phyloP scores from a whole-genome alignment of 1,284 basidiomycete genomes.

The Clitocybe nebularis region DNA sequence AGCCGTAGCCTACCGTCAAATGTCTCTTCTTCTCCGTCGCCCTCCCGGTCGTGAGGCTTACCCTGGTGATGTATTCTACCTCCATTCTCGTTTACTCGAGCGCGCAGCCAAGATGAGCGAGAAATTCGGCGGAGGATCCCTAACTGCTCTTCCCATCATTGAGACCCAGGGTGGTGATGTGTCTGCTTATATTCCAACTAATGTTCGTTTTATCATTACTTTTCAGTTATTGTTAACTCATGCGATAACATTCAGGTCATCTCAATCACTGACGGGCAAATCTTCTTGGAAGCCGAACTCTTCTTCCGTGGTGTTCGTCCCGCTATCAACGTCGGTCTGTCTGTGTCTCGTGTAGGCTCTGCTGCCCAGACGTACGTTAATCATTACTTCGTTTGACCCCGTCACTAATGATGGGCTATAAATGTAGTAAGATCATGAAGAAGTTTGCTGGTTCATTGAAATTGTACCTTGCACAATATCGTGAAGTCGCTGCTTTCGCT shows the following conservation, averaged over 20 bases:
- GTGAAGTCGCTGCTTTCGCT: slow-evolving; percentile 99
- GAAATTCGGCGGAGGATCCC: slow-evolving; percentile 94
- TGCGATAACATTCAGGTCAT: slow-evolving; percentile 62
- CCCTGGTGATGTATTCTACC: slow-evolving; percentile 99
- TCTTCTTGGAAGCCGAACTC: slow-evolving; percentile 99
- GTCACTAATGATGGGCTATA: slow-evolving; percentile 7
- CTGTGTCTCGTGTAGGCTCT: slow-evolving; percentile 99
- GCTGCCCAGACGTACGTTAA: slow-evolving; percentile 90
- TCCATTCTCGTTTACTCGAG: slow-evolving; percentile 99
- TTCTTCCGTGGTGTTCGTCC: slow-evolving; percentile 99
- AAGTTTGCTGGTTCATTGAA: slow-evolving; percentile 99
- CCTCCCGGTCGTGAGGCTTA: slow-evolving; percentile 99
- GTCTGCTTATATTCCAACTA: slow-evolving; percentile 92
- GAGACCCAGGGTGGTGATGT: slow-evolving; percentile 99
- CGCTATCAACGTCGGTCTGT: slow-evolving; percentile 99
- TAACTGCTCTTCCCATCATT: slow-evolving; percentile 98
- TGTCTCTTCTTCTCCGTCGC: slow-evolving; percentile 99
- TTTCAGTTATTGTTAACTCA: slow-evolving; percentile 3
- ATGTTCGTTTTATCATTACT: slow-evolving; percentile 44
- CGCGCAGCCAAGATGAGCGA: slow-evolving; percentile 99
- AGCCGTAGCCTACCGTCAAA: slow-evolving; percentile 99
- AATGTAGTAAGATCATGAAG: slow-evolving; percentile 92
- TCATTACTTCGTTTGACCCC: neutral
- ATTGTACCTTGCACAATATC: slow-evolving; percentile 99
- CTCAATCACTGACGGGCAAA: slow-evolving; percentile 97